Base-by-base conservation (phyloP, 768 basidiomycete genomes). In the Pisolithus microcarpus region DNA sequence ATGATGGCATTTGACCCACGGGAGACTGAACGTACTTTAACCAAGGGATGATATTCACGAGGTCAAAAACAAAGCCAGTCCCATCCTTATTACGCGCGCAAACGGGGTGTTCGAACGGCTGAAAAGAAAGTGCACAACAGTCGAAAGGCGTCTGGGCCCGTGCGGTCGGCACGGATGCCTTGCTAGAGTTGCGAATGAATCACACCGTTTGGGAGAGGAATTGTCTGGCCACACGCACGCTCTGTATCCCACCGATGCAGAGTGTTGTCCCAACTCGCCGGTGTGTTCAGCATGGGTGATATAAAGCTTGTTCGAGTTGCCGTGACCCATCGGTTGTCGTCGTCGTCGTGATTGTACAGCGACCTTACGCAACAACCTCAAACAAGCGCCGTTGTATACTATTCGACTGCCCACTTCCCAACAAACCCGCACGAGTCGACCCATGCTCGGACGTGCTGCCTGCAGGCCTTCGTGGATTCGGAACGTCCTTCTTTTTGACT, bases 21-120 rank as follows among this genome's bases (percentile, higher is more conserved):
- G 43, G 36, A 50, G 49, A 43, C 23, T 28, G 31, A 30, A 73
- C 82, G 57, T 62, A 85, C 93, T 95, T 91, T 43, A 97, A 77
- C 85, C 92, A 96, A 28, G 92, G 91, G 43, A 96, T 85, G 60
- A 95, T 94, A 65, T 91, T 94, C 47, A 92, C 77, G 38, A 96
- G 71, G 58, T 95, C 93, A 63, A 91, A 95, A 7, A 95, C 92
- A 52, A 65, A 62, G 34, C 91, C 85, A 6, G 83, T 87, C 49
- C 89, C 84, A 62, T 94, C 89, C 16, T 76, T 65, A 59, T 93
- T 92, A 30, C 87, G 77, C 2, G 89, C 85, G 61, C 87, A 89
- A 11, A 96, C 93, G 1, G 94, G 94, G 59, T 92, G 84, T 24
- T 74, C 74, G 63, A 95, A 96, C 5, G 86, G 89, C 61, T 94